These are phyloP conservation scores for Neospermospora avenae DNA, from an alignment of 2,329 filamentous ascomycete genomes.

Conservation along the genomic window DNA sequence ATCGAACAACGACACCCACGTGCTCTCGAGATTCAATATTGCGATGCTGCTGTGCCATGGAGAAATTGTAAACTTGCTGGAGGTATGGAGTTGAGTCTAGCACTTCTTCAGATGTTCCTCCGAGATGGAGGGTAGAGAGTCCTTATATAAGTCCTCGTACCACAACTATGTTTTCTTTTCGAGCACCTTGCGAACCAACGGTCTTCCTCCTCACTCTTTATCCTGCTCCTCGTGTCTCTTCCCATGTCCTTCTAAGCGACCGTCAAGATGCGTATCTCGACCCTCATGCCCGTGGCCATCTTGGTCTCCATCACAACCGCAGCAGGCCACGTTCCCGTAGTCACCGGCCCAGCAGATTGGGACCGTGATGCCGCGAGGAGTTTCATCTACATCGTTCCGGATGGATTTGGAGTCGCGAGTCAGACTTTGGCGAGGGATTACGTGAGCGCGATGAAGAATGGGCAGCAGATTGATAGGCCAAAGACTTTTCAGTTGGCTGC, in stretches of 20 bases:
- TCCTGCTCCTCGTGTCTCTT: too few species aligned
- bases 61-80: background rate
- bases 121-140: background rate
- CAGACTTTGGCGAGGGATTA: conserved; percentile 6
- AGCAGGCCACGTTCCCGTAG: too few species aligned
- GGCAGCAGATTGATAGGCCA: background rate
- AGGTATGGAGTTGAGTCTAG: background rate
- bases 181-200: conserved; percentile 1
- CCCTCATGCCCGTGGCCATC: background rate
- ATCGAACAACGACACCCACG: background rate
- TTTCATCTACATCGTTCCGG: conserved; percentile 9
- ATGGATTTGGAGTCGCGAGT: conserved; percentile 1
- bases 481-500: conserved; percentile 6
- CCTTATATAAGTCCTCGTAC: background rate
- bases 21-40: background rate
- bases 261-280: conserved; percentile 5
- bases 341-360: background rate
- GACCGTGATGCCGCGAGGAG: background rate
- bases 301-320: background rate
- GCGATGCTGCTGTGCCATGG: background rate
- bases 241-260: background rate
- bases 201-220: background rate
- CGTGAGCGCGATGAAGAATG: background rate
- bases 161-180: too few species aligned
- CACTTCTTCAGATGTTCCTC: background rate